Percentiles rank a stretch among this genome's conserved stretches.
Conservation (phyloP, 371 early-diverging fungal species). For the Pancytospora philotis region DNA sequence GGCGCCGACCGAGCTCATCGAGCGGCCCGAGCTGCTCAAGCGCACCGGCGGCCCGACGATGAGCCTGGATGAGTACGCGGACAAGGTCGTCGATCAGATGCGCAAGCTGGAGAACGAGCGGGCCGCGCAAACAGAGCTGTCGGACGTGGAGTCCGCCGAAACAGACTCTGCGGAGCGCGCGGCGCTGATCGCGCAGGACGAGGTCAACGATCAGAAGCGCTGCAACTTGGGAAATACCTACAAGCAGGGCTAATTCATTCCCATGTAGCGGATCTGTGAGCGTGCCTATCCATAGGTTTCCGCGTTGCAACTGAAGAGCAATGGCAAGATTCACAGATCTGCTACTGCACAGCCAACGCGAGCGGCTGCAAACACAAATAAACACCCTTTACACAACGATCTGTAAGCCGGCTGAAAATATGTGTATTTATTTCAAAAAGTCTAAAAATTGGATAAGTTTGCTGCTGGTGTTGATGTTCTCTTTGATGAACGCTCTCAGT, state of each 20-base stretch:
- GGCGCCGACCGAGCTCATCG: not conserved
- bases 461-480: too few species aligned
- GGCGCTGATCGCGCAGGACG: not conserved
- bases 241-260: not conserved
- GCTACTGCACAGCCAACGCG: too few species aligned
- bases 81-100: slow-evolving; percentile 19
- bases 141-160: not conserved
- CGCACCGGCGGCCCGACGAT: slow-evolving; percentile 43
- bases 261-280: too few species aligned
- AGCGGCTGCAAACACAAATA: too few species aligned
- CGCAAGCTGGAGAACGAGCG: not conserved
- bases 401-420: too few species aligned
- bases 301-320: too few species aligned
- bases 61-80: slow-evolving; percentile 39
- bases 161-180: not conserved
- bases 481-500: too few species aligned
- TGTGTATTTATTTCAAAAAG: too few species aligned
- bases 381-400: too few species aligned
- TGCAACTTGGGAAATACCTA: not conserved
- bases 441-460: too few species aligned
- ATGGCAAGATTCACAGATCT: too few species aligned
- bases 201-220: not conserved
- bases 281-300: too few species aligned
- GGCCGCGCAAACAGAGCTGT: not conserved
- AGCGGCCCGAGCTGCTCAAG: slow-evolving; percentile 3